phyloP scores from a whole-genome alignment of 768 basidiomycete species.

The Chalciporus piperatus region DNA sequence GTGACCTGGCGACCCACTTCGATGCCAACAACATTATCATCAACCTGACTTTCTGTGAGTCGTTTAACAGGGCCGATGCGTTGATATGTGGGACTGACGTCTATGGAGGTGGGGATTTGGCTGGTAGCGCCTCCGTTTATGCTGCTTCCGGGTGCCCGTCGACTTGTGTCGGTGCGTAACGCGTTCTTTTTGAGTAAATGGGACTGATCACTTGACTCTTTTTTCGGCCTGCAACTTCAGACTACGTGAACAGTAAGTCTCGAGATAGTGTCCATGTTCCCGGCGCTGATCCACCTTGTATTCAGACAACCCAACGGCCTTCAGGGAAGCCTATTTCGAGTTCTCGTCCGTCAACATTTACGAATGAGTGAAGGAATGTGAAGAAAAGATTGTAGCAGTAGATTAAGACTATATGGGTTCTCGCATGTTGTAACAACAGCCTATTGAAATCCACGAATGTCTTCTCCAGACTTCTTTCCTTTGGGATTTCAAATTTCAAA shows the following conservation, averaged over 20 bases:
- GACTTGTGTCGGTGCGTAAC: slow-evolving; percentile 25
- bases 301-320: slow-evolving; percentile 38
- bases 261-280: not conserved
- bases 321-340: slow-evolving; percentile 41
- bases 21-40: slow-evolving; percentile 33
- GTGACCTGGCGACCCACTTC: slow-evolving; percentile 38
- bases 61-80: no score
- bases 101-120: slow-evolving; percentile 29
- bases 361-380: slow-evolving; percentile 4
- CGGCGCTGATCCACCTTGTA: not conserved
- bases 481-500: no score
- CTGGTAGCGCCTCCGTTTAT: slow-evolving; percentile 26
- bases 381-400: not conserved
- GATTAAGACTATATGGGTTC: no score
- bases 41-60: slow-evolving; percentile 33
- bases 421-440: no score
- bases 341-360: slow-evolving; percentile 40
- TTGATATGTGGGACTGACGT: not conserved
- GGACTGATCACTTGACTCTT: not conserved
- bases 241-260: slow-evolving; percentile 28
- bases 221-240: slow-evolving; percentile 2
- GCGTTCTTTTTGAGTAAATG: not conserved
- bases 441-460: no score
- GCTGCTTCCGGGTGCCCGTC: slow-evolving; percentile 31
- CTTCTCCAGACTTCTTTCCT: no score